These are phyloP conservation scores for Pseudonectria buxi DNA, from an alignment of 2,329 filamentous ascomycete species.

Conservation along the genomic window DNA sequence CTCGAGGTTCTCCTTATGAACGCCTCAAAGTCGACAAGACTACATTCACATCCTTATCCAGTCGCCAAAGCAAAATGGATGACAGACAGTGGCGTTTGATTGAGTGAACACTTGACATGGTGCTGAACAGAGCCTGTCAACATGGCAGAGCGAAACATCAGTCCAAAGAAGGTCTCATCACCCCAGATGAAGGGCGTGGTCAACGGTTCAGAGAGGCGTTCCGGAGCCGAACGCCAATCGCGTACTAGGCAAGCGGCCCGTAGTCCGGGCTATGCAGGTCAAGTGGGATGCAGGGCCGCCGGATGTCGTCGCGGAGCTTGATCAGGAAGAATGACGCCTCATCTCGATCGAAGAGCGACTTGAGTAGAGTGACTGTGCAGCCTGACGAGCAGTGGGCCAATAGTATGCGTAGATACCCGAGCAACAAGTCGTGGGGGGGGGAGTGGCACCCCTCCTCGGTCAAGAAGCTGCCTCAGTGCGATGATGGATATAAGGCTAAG, in stretches of 20 bases:
- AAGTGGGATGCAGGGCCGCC: constrained; percentile 3
- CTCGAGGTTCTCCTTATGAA: no score
- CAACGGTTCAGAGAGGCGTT: constrained; percentile 15
- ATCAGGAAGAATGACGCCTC: constrained; percentile 1
- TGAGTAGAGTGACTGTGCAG: constrained; percentile 14
- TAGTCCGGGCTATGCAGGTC: constrained; percentile 8
- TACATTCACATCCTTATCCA: no score
- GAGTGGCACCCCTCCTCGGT: constrained; percentile 10
- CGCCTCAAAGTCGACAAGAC: no score
- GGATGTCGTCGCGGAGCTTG: constrained; percentile 11
- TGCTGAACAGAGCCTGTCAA: constrained; percentile 9
- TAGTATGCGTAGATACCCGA: constrained; percentile 23
- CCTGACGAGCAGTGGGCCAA: constrained; percentile 17
- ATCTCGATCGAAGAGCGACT: constrained; percentile 2
- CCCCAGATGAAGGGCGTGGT: constrained; percentile 19
- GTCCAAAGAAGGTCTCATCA: constrained; percentile 20
- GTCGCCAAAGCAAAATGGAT: no score
- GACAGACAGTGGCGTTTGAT: no score
- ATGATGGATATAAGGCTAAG: constrained; percentile 8
- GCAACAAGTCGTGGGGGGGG: constrained; percentile 15
- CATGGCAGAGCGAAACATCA: constrained; percentile 22
- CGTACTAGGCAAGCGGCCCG: constrained; percentile 5
- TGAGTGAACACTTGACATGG: constrained; percentile 8
- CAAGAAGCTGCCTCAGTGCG: not conserved
- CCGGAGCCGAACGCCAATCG: constrained; percentile 10